Conservation (phyloP, 1,284 basidiomycete species). For the Trichosporon asahii region DNA sequence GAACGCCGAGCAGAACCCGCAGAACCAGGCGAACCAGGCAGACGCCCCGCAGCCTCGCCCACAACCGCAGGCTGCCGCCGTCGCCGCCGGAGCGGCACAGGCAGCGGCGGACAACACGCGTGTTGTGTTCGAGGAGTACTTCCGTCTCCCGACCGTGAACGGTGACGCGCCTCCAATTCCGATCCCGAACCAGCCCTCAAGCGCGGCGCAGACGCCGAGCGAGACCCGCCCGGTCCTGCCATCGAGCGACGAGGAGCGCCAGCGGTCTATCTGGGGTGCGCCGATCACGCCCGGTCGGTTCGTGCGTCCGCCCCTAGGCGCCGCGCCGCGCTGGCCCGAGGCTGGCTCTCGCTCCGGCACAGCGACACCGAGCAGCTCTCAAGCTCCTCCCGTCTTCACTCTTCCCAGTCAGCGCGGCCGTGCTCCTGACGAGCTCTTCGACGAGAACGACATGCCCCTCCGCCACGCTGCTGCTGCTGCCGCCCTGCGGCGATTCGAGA, state of each 20-base stretch:
- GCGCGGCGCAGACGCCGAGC: not conserved
- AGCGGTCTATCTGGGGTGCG: constrained; percentile 47
- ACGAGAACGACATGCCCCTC: constrained; percentile 18
- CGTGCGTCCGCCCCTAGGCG: constrained; percentile 36
- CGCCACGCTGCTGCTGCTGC: constrained; percentile 19
- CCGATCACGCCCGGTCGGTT: constrained; percentile 43
- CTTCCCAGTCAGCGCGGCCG: not conserved
- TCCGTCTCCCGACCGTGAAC: constrained; percentile 30
- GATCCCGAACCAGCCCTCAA: constrained; percentile 12
- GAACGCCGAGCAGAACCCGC: constrained; percentile 26
- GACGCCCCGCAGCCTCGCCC: not conserved
- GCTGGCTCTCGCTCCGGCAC: constrained; percentile 28
- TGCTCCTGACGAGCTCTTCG: constrained; percentile 1
- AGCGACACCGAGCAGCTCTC: constrained; percentile 40
- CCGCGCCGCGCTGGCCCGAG: constrained; percentile 25
- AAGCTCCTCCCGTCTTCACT: constrained; percentile 40
- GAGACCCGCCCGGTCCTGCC: constrained; percentile 4
- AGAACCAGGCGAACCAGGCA: constrained; percentile 37
- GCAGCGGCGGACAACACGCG: constrained; percentile 44
- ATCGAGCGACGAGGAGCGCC: constrained; percentile 26
- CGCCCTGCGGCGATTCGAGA: constrained; percentile 16
- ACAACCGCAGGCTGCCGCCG: constrained; percentile 55
- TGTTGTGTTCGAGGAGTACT: constrained; percentile 42
- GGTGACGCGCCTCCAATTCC: constrained; percentile 27
- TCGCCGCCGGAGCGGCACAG: constrained; percentile 56